These are phyloP conservation scores for Cordyceps militaris DNA, from an alignment of 2,329 filamentous ascomycete species.

Conservation along the genomic window DNA sequence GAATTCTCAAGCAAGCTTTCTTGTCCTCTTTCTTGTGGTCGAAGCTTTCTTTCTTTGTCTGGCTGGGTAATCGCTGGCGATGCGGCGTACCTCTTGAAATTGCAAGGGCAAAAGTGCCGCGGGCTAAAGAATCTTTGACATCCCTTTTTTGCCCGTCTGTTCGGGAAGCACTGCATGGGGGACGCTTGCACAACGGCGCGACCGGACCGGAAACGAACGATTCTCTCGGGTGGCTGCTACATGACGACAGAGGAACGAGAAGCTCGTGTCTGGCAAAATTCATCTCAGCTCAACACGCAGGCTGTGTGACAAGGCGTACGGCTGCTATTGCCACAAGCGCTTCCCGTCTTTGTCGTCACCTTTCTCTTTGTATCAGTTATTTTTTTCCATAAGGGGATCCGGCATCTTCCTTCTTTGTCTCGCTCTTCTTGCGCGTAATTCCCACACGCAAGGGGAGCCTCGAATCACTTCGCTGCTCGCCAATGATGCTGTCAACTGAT, in stretches of 20 bases:
- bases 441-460: too few relatives aligned
- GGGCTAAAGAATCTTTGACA: not conserved
- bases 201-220: constrained; percentile 1
- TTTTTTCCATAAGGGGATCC: not conserved
- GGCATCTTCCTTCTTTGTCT: not conserved
- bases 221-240: constrained; percentile 1
- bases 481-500: not conserved
- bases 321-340: not conserved
- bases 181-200: constrained; percentile 3
- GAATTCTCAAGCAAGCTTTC: not conserved
- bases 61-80: constrained; percentile 3
- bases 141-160: not conserved
- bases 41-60: not conserved
- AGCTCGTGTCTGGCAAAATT: constrained; percentile 8
- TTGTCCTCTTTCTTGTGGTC: not conserved
- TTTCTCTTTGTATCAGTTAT: not conserved
- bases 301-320: not conserved
- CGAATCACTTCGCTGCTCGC: not conserved
- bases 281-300: not conserved
- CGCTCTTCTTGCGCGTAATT: not conserved
- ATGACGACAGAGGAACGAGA: constrained; percentile 4
- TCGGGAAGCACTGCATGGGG: constrained; percentile 1
- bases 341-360: not conserved
- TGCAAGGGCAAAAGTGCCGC: not conserved
- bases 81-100: constrained; percentile 1